Evolutionary conservation across 78 protist species (phyloP), one percentile per base, ranked within the genome.

Genomic region (Dictyostelium intermedium): DNA sequence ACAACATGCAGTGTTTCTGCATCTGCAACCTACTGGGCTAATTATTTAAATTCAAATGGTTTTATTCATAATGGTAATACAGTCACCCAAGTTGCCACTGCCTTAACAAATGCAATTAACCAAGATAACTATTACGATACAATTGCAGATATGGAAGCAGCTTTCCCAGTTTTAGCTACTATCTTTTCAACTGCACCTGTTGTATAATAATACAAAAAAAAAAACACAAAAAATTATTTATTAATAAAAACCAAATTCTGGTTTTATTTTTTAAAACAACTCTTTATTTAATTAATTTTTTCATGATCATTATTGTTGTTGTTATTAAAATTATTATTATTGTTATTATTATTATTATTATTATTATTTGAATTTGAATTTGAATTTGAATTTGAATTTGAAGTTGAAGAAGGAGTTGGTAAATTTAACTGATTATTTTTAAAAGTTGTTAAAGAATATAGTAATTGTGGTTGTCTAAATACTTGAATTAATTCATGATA

Each of bases 401-500:
- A 8, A n/a, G 25, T 61, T 61, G 43, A 39, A 39, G 43, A 39
- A 39, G 43, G 43, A 39, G 13, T 61, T 32, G 37, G 37, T 34
- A 72, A 72, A 34, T 72, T 72, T 72, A 34, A 27, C 34, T 72
- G 37, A 72, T 72, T 72, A 72, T 32, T 72, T 72, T 72, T 72
- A 72, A 72, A 72, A 72, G 79, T 91, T 32, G 96, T 92, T 78
- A 92, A 70, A 61, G 84, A 43, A 53, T 84, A 84, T 25, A 92
- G 30, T 45, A 84, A 0, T 43, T 69, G 84, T 35, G 97, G 84
- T 39, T 83, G 78, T 56, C 97, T 87, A 41, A 87, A 95, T 50
- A 91, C 87, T 87, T 95, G 92, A 60, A 95, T 91, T 39, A 95
- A 77, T 77, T 95, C 95, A 7, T 50, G 60, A 72, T 91, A 95